phyloP scores from a whole-genome alignment of 2,329 filamentous ascomycete genomes.

The Epichloe sibirici region DNA sequence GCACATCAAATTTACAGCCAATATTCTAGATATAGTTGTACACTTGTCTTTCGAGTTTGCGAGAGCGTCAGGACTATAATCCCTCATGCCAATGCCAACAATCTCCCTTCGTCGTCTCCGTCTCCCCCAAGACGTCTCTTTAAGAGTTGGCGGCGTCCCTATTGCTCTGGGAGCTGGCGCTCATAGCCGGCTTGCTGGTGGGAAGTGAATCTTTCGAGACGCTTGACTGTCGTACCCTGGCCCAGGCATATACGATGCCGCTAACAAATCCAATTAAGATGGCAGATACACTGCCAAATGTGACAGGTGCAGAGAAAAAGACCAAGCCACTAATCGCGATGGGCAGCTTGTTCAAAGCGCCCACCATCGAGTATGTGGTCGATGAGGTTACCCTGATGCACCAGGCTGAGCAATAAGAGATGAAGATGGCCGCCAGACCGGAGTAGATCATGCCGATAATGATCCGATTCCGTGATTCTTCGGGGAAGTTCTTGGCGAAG shows the following conservation, averaged over 20 bases:
- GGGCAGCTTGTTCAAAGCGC: conserved; percentile 93
- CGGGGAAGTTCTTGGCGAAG: conserved; percentile 76
- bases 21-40: not conserved
- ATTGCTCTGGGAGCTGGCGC: conserved; percentile 84
- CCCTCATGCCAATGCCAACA: no score
- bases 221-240: conserved; percentile 55
- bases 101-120: no score
- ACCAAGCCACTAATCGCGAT: conserved; percentile 84
- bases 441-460: conserved; percentile 88
- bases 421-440: conserved; percentile 86
- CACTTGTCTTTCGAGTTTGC: no score
- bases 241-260: conserved; percentile 69
- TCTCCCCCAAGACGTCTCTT: not conserved
- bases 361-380: conserved; percentile 98
- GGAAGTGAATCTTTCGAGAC: conserved; percentile 54
- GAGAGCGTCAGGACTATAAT: no score
- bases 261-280: conserved; percentile 86
- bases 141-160: conserved; percentile 62
- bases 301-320: conserved; percentile 92
- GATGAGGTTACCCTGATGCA: conserved; percentile 95
- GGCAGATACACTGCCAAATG: conserved; percentile 80
- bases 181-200: conserved; percentile 57
- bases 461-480: conserved; percentile 65
- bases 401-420: conserved; percentile 99
- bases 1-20: not conserved